Evolutionary conservation across 495 filamentous ascomycete genomes (phyloP).

Genomic region (Penicillium odoratum): DNA sequence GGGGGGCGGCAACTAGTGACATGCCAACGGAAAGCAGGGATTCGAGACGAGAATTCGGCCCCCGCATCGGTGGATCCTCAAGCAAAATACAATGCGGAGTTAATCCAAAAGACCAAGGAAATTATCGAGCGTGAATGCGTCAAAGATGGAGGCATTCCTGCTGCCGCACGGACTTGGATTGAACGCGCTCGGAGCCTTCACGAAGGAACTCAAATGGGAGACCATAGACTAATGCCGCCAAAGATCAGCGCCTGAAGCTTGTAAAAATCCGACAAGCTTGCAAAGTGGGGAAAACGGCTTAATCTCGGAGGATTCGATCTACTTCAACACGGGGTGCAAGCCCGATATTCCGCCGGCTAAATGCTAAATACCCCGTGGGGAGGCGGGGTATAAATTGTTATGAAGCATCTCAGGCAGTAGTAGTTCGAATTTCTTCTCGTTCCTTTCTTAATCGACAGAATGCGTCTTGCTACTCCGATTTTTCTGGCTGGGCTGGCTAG

Average conservation of each 20-base stretch:
- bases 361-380: conserved; percentile 5
- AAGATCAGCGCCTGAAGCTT: conserved; percentile 5
- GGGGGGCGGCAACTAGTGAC: conserved; percentile 48
- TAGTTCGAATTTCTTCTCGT: neutral
- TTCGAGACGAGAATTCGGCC: neutral
- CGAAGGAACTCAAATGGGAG: conserved; percentile 13
- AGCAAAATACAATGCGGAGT: neutral
- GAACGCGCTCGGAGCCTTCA: conserved; percentile 43
- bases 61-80: neutral
- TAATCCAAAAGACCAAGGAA: conserved; percentile 22
- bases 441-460: neutral
- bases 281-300: neutral
- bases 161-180: conserved; percentile 44
- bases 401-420: too few species aligned
- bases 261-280: neutral
- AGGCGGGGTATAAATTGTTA: conserved; percentile 14
- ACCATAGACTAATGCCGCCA: conserved; percentile 5
- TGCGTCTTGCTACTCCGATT: conserved; percentile 9
- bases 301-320: conserved; percentile 12
- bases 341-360: conserved; percentile 5
- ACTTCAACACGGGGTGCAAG: neutral
- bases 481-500: conserved; percentile 18
- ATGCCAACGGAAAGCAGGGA: conserved; percentile 18
- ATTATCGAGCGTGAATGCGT: conserved; percentile 45
- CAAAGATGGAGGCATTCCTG: conserved; percentile 36